Conservation (phyloP, 75 land plant species). For the Cunninghamia lanceolata region DNA sequence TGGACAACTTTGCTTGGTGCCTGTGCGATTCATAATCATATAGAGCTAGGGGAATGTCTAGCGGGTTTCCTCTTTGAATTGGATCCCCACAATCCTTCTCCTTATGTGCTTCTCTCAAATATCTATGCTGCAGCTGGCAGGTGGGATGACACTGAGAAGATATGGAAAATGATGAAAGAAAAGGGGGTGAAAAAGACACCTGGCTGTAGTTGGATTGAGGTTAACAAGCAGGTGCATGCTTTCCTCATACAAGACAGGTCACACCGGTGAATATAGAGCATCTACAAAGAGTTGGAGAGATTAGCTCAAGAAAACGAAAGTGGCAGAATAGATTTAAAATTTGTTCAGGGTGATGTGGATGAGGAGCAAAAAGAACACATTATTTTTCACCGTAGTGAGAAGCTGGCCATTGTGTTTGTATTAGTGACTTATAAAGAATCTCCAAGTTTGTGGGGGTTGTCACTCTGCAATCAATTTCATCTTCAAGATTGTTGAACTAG, state of each 20-base stretch:
- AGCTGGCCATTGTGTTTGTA: neutral
- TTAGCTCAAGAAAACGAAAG: neutral
- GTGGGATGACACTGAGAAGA: neutral
- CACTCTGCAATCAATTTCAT: neutral
- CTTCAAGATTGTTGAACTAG: neutral
- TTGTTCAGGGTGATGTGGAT: neutral
- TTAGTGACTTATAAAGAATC: neutral
- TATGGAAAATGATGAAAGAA: neutral
- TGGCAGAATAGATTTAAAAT: neutral
- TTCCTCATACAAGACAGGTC: neutral
- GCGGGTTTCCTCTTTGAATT: neutral
- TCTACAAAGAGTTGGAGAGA: neutral
- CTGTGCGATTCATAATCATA: neutral
- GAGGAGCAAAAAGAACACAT: neutral
- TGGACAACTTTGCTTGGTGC: neutral
- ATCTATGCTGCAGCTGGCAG: constrained; percentile 1
- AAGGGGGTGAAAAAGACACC: neutral
- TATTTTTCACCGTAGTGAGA: neutral
- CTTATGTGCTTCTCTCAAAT: constrained; percentile 2
- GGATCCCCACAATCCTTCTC: neutral
- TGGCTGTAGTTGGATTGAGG: neutral
- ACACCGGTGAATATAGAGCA: neutral
- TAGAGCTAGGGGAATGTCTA: neutral
- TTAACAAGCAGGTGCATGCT: neutral
- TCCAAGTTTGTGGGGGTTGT: neutral